A percentile compares a stretch with the other conserved stretches of the same genome.
phyloP scores from a whole-genome alignment of 208 protist genomes.

The Crithidia brevicula region DNA sequence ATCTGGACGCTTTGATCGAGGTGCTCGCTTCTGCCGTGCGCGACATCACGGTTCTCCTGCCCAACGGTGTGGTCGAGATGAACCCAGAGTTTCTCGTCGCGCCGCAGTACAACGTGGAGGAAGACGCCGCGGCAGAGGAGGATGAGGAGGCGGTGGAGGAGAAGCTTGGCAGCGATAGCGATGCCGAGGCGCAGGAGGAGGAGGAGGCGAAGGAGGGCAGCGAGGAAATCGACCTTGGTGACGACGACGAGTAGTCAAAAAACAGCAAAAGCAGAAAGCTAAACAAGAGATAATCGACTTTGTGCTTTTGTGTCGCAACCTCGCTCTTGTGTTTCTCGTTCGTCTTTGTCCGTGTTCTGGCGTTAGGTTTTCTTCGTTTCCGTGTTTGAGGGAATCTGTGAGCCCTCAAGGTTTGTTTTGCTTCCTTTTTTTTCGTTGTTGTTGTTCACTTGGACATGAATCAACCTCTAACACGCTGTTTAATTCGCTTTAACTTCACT shows the following conservation, averaged over 20 bases:
- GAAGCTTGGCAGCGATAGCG: constrained; percentile 40
- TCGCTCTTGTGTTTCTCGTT: too few relatives aligned
- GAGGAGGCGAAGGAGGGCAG: constrained; percentile 27
- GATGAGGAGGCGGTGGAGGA: constrained; percentile 41
- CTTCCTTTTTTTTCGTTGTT: too few relatives aligned
- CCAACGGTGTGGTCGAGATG: constrained; percentile 85
- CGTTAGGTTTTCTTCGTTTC: too few relatives aligned
- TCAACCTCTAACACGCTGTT: constrained; percentile 4
- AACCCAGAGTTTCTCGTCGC: constrained; percentile 70
- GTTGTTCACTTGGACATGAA: too few relatives aligned
- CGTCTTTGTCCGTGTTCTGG: too few relatives aligned
- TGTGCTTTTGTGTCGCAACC: too few relatives aligned
- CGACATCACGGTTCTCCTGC: constrained; percentile 69
- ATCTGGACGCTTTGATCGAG: constrained; percentile 61
- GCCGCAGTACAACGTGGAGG: constrained; percentile 67
- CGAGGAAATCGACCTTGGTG: constrained; percentile 32
- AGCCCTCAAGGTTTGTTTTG: too few relatives aligned
- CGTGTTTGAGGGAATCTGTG: too few relatives aligned
- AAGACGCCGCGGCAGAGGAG: constrained; percentile 31
- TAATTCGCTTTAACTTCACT: constrained; percentile 11
- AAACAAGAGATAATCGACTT: too few relatives aligned
- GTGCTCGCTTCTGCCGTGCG: constrained; percentile 54
- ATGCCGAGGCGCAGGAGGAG: constrained; percentile 28
- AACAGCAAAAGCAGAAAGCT: too few relatives aligned
- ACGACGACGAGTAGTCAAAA: constrained; percentile 27